A percentile compares a stretch with the other conserved stretches of the same genome.
phyloP scores from a whole-genome alignment of 257 asterid species.

The Plantago elongata region DNA sequence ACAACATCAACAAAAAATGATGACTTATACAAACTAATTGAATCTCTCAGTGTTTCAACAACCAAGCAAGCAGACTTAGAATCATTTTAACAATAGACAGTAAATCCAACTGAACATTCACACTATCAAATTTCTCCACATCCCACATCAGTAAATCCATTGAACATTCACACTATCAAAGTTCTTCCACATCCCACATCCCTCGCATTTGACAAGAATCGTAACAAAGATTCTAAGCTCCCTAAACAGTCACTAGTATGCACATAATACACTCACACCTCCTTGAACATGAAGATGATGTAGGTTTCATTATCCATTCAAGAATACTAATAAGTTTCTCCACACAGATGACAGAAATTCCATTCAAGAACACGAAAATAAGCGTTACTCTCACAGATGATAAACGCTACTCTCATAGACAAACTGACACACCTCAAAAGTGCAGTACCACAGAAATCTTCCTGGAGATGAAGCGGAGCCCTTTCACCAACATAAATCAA shows the following conservation, averaged over 20 bases:
- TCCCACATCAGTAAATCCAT: background rate
- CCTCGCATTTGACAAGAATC: slow-evolving; percentile 3
- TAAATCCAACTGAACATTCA: slow-evolving; percentile 12
- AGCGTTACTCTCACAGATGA: too few species aligned
- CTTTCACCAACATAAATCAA: slow-evolving; percentile 98
- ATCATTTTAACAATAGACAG: background rate
- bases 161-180: background rate
- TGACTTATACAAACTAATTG: too few species aligned
- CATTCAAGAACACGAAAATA: too few species aligned
- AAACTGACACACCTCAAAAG: slow-evolving; percentile 58
- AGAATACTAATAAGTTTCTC: background rate
- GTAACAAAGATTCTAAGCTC: background rate
- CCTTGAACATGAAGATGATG: too few species aligned
- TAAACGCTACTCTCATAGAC: too few species aligned
- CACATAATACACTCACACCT: too few species aligned
- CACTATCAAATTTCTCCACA: background rate
- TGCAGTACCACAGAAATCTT: slow-evolving; percentile 97
- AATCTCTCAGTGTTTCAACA: background rate
- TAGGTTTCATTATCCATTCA: too few species aligned
- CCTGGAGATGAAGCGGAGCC: slow-evolving; percentile 90
- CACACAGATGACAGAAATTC: too few species aligned
- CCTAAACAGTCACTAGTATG: background rate
- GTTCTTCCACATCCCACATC: background rate
- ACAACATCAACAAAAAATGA: too few species aligned
- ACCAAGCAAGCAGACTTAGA: background rate